Percentiles rank a stretch among this genome's conserved stretches.
phyloP scores from a whole-genome alignment of 805 yeast genomes.

The Debaryomyces hansenii region DNA sequence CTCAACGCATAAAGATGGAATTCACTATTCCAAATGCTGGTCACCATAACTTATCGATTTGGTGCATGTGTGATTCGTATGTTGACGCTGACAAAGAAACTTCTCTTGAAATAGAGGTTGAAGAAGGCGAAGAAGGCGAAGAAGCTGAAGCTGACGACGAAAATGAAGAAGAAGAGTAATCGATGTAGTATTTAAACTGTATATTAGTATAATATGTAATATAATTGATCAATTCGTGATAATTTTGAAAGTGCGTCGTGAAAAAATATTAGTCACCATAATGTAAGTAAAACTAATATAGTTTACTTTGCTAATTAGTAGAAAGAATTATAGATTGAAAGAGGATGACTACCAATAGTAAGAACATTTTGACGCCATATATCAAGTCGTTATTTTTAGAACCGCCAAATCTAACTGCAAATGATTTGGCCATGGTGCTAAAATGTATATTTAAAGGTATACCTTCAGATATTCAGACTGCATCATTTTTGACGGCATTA shows the following conservation, averaged over 20 bases:
- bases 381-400: constrained; percentile 61
- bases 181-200: background rate
- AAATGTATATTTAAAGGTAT: constrained; percentile 58
- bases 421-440: constrained; percentile 65
- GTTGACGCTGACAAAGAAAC: constrained; percentile 91
- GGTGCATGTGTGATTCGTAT: constrained; percentile 91
- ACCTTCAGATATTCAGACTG: constrained; percentile 67
- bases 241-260: background rate
- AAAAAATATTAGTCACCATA: background rate
- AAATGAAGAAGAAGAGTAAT: background rate
- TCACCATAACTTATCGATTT: constrained; percentile 58
- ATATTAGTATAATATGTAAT: background rate
- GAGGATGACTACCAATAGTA: constrained; percentile 8
- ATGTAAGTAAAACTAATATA: background rate
- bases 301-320: background rate
- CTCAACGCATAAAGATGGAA: constrained; percentile 52
- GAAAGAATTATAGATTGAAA: background rate
- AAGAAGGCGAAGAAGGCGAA: constrained; percentile 18
- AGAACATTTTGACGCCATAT: constrained; percentile 50
- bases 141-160: constrained; percentile 3
- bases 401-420: constrained; percentile 63
- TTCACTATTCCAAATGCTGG: constrained; percentile 65
- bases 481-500: constrained; percentile 78
- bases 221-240: no score
- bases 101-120: constrained; percentile 48